phyloP scores from a whole-genome alignment of 805 yeast genomes.

The Kodamaea hsintzibuensis region DNA sequence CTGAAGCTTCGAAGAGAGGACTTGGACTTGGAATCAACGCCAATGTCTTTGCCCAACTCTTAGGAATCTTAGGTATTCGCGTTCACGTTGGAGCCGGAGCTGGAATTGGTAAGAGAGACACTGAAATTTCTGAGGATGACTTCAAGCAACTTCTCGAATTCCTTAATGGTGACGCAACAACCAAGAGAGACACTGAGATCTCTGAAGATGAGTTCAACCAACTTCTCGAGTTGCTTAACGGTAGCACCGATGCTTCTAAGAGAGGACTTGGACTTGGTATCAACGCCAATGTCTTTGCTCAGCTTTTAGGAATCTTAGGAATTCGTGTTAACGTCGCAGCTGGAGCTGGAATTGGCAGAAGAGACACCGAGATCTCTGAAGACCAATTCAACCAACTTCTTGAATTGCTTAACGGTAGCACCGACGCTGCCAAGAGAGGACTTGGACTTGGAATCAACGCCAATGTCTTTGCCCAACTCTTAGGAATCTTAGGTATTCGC shows the following conservation, averaged over 20 bases:
- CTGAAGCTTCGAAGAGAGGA: constrained; percentile 10
- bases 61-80: constrained; percentile 11
- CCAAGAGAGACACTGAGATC: constrained; percentile 11
- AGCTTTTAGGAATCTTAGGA: constrained; percentile 12
- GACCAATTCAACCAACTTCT: background rate
- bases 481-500: constrained; percentile 7
- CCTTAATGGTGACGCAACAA: background rate
- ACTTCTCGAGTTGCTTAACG: background rate
- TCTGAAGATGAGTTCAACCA: constrained; percentile 3
- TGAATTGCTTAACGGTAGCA: background rate
- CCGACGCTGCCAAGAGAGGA: constrained; percentile 1
- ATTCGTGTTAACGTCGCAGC: constrained; percentile 11
- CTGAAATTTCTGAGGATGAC: constrained; percentile 6
- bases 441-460: constrained; percentile 9
- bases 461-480: constrained; percentile 4
- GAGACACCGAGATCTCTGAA: background rate
- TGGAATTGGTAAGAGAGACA: constrained; percentile 8
- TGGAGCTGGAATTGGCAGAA: constrained; percentile 10
- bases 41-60: constrained; percentile 8
- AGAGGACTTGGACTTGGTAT: constrained; percentile 12
- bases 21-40: constrained; percentile 11
- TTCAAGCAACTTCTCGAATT: constrained; percentile 1
- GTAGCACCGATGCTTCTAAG: constrained; percentile 5
- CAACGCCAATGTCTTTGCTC: constrained; percentile 12
- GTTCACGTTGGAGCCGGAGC: constrained; percentile 10